Conservation (phyloP, 192 early-diverging fungal genomes). For the Rhizophagus prolifer region DNA sequence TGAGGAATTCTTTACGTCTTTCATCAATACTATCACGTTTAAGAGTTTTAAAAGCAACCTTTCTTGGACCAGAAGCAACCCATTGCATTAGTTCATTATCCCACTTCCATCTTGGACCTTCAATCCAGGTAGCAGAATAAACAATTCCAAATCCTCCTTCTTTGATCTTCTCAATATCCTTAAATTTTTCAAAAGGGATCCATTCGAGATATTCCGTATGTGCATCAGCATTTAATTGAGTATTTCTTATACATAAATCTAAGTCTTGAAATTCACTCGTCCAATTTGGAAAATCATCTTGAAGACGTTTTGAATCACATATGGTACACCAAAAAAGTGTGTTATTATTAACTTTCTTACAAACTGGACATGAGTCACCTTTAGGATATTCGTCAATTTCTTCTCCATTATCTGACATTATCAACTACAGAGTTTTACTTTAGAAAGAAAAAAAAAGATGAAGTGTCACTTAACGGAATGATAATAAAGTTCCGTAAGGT, state of each 20-base stretch:
- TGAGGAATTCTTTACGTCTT: not conserved
- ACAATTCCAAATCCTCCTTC: constrained; percentile 1
- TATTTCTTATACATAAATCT: not conserved
- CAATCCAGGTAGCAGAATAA: constrained; percentile 8
- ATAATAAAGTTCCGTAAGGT: not conserved
- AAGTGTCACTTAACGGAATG: too few species aligned
- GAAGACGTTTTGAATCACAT: not conserved
- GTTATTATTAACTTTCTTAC: not conserved
- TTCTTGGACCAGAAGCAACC: not conserved
- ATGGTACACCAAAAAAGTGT: not conserved
- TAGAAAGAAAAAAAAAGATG: not conserved
- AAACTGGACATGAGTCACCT: not conserved
- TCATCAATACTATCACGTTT: not conserved
- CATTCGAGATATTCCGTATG: constrained; percentile 7
- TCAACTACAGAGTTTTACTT: not conserved
- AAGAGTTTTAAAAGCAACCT: constrained; percentile 9
- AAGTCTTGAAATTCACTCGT: constrained; percentile 1
- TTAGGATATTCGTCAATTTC: not conserved
- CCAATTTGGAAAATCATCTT: not conserved
- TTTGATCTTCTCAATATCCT: not conserved
- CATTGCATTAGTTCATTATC: not conserved
- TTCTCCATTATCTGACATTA: not conserved
- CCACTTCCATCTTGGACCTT: constrained; percentile 7
- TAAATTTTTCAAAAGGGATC: constrained; percentile 10
- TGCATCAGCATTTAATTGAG: not conserved